Evolutionary conservation across 176 grass and related monocot genomes (phyloP), one percentile per base, ranked within the genome.

Genomic region (Ensete glaucum): DNA sequence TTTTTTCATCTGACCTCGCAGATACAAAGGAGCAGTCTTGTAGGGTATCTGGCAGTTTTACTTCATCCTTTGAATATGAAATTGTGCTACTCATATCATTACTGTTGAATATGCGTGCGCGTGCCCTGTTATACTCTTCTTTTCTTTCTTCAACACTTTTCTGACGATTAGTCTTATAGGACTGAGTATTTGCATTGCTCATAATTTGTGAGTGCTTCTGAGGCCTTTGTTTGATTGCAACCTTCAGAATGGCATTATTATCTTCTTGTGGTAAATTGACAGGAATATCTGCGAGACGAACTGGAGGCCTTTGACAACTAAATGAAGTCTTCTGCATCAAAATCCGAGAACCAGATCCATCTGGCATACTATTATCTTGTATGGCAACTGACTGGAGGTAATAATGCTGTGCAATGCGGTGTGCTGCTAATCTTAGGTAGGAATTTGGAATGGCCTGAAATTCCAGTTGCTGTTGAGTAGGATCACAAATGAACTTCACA

Each of bases 91-190:
- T 73, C 82, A 70, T 78, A 54, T 69, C 72, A 17, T 68, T 86
- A 70, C 60, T 82, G 81, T 72, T 99, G 89, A 99, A 99, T 91
- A 99, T 99, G 43, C 96, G 87, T 50, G 88, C 90, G 52, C 95
- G 84, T 69, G 96, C 88, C 82, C 84, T 88, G 74, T 89, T 99
- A 86, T 99, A 99, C 62, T 99, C 96, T 80, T 99, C 96, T 86
- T 99, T 99, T 64, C 96, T 87, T 87, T 99, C 96, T 76, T 99
- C 91, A 8, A 99, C 96, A 52, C 88, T 99, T 82, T 99, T 99
- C 49, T 80, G 91, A 77, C 83, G 72, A 85, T 86, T 88, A 9
- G 75, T 76, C 65, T 62, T 99, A 69, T 81, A 82, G 66, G 82
- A 83, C 71, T 83, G 67, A 26, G 77, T 54, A 70, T 71, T 66